Evolutionary conservation across 768 basidiomycete genomes (phyloP), one percentile per base, ranked within the genome.

Genomic region (Lactifluus hygrophoroides): DNA sequence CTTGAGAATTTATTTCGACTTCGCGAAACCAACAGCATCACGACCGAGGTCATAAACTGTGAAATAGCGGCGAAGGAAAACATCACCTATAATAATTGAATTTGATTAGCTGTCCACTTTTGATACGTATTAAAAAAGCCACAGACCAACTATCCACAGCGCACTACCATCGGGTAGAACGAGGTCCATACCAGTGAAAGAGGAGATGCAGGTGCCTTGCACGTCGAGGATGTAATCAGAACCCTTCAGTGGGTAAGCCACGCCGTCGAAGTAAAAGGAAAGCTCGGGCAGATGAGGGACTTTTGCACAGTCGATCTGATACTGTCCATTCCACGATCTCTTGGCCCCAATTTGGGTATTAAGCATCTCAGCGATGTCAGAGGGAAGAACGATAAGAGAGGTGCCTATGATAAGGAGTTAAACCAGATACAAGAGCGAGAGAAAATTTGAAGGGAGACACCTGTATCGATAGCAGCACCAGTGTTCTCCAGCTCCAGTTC

Each of bases 291-390:
- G 82, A 27, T 68, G 69, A n/a, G 90, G 77, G 61, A 98, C 86
- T 68, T 82, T 92, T 60, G 82, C 74, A 71, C 96, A 98, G 64
- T 94, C 90, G 61, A 99, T 77, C 25, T 83, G 83, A 69, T 95
- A 96, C 72, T 97, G 95, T 40, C 95, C 96, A 69, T 89, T 96
- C 94, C 94, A 98, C 2, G 86, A 83, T 69, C 86, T 91, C 75
- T 81, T 88, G 14, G 95, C 95, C 58, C 96, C 96, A 53, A 99
- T 96, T 71, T 88, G 85, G 32, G 87, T 77, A 74, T 99, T 98
- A 67, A 99, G 77, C 91, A 99, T 91, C 77, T 99, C 96, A 52
- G 96, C 94, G 54, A 98, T 80, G 68, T 98, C 95, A 57, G 86
- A 84, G 51, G 95, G 95, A 50, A 95, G 77, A 49, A 88, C 95